Base-by-base conservation (phyloP, 257 asterid species). In the Avicennia marina region DNA sequence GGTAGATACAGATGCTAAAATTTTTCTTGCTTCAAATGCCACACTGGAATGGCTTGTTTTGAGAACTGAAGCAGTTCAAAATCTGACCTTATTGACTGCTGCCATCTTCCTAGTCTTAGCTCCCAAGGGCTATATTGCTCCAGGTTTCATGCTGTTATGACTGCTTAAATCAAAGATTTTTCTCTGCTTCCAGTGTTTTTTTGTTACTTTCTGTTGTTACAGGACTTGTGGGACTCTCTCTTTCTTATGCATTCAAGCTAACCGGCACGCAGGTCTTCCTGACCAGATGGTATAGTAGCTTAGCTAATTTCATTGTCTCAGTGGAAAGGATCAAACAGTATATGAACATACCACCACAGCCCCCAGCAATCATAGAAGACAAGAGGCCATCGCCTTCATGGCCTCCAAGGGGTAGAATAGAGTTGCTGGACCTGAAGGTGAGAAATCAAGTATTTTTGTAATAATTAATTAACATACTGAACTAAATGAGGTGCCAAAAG, bases 201-300 rank as follows among this genome's bases (percentile, higher is more conserved):
- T n/a, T n/a, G n/a, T n/a, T n/a, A n/a, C n/a, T n/a, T n/a, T n/a
- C n/a, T n/a, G n/a, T 18, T 62, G 58, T 42, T 41, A 42, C 78
- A 87, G 96, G 96, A 4, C 76, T 87, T 11, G 80, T 87, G 34
- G 96, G 96, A 29, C 87, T 87, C 12, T 82, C 89, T 27, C 82
- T 87, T 62, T 87, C 94, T 0, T 87, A 84, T 63, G 94, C 89
- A n/a, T 73, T 87, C 61, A 66, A 82, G 10, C 69, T 87, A 25
- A 69, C 84, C 12, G 56, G 48, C 32, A 66, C 85, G 12, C 96
- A 84, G 54, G 89, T 84, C 27, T 84, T 76, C 60, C 44, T 80
- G 6, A 42, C 79, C 4, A 67, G 87, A 65, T 84, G 91, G 89
- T 85, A 81, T 38, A 74, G 89, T 56, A 75, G 58, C 53, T 78